Conservation (phyloP, 2,329 filamentous ascomycete species). For the Trichoderma breve region DNA sequence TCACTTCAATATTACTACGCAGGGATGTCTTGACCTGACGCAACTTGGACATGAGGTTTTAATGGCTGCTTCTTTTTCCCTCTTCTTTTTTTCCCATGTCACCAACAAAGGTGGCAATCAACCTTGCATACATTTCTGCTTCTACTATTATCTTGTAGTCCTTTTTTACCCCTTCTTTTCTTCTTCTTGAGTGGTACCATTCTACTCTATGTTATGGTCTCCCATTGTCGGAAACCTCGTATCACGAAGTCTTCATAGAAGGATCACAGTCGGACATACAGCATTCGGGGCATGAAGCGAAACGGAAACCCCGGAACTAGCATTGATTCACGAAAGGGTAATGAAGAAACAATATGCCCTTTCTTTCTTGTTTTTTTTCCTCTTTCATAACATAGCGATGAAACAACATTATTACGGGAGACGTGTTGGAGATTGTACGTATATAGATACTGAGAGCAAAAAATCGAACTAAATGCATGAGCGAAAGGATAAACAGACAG, state of each 20-base stretch:
- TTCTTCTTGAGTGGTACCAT: slow-evolving; percentile 3
- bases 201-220: not conserved
- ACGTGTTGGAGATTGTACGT: not conserved
- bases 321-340: slow-evolving; percentile 7
- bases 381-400: not conserved
- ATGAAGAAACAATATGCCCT: not conserved
- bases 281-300: not conserved
- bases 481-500: not conserved
- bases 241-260: slow-evolving; percentile 7
- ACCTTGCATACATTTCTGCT: not conserved
- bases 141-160: not conserved
- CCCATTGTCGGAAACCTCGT: not conserved
- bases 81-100: not conserved
- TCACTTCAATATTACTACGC: not conserved
- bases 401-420: not conserved
- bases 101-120: not conserved
- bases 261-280: not conserved
- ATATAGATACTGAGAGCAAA: slow-evolving; percentile 7
- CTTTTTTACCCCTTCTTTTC: not conserved
- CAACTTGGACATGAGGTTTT: not conserved
- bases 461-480: not conserved
- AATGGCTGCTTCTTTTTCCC: not conserved
- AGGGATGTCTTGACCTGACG: not conserved
- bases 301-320: not conserved
- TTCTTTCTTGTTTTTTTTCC: not conserved